Evolutionary conservation across 2,329 filamentous ascomycete species (phyloP).

Genomic region (Colletotrichum sp.): DNA sequence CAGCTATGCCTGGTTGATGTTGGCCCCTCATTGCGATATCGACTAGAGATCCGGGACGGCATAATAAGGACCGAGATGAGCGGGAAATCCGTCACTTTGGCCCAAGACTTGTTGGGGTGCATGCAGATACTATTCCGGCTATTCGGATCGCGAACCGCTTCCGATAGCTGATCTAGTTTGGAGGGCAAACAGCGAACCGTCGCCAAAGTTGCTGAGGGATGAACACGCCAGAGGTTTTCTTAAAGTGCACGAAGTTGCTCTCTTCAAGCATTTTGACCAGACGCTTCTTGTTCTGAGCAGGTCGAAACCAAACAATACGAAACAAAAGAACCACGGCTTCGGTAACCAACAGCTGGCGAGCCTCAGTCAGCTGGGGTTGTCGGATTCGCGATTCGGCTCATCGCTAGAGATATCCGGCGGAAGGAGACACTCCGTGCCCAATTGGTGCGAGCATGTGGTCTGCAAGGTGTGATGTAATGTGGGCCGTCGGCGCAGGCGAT

Average conservation of each 20-base stretch:
- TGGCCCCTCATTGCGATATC: slow-evolving; percentile 5
- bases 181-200: neutral
- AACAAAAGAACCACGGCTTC: neutral
- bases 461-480: neutral
- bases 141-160: neutral
- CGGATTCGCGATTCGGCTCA: neutral
- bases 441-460: neutral
- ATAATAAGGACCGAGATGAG: slow-evolving; percentile 16
- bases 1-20: neutral
- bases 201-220: neutral
- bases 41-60: neutral
- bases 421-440: slow-evolving; percentile 7
- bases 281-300: neutral
- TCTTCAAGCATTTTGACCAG: neutral
- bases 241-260: neutral
- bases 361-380: neutral
- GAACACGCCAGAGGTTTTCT: neutral
- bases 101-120: neutral
- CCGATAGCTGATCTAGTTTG: neutral
- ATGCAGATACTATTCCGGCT: neutral
- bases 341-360: neutral
- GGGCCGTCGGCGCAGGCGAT: neutral
- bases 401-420: neutral
- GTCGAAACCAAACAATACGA: neutral
- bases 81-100: neutral